Base-by-base conservation (phyloP, 306 rosid species). In the Mucuna pruriens region DNA sequence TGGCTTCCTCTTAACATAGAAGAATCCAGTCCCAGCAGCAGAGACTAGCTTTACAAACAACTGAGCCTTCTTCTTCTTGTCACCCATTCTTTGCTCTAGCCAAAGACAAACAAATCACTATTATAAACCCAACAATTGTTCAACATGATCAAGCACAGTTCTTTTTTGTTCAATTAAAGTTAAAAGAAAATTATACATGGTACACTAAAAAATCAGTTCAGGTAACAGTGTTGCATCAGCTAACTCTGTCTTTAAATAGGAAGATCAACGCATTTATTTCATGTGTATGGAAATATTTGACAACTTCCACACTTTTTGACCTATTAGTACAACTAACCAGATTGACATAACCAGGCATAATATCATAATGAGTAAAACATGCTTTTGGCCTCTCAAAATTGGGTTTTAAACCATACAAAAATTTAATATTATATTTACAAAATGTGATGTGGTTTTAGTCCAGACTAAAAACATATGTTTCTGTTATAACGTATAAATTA, bases 11-110 rank as follows among this genome's bases (percentile, higher is more conserved):
- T 95, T 95, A 15, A 95, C 97, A 65, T 95, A 91, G 88, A 95
- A 95, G 88, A 95, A 95, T 40, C 99, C 97, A 51, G 97, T 95
- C 40, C 97, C 97, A 12, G 97, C 97, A 80, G 97, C 95, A 26
- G 97, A 95, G 17, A 95, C 94, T 34, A 95, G 94, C 58, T 92
- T 86, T 17, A 95, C 85, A 85, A 95, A 93, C 85, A 88, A 48
- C 42, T 97, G 91, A 79, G 97, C 97, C 85, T 91, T 93, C 87
- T 92, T 94, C 89, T 94, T 95, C 87, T 88, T 87, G 80, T 91
- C 90, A 39, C 97, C 99, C 99, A 93, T 95, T 70, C 80, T 80
- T 86, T 75, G 86, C 69, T 45, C 81, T 81, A 74, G 7, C 54
- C 51, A 69, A 33, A 74, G 10, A 17, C 7, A 73, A 58, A 76